Base-by-base conservation (phyloP, 208 protist genomes). In the Crithidia acanthocephali region DNA sequence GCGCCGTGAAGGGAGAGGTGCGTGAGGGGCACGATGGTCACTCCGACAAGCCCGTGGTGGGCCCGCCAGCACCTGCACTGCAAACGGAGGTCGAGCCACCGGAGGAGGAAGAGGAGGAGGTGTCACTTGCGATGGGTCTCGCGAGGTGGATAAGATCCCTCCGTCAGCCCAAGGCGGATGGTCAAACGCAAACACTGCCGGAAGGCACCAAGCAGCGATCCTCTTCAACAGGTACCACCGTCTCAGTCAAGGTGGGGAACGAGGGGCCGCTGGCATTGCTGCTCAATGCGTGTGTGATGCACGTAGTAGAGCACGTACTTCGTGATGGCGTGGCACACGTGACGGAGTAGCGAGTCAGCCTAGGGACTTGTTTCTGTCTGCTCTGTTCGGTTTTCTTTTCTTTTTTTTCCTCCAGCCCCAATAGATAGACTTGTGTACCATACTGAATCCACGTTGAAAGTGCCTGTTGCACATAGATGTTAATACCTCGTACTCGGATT, bases 201-300 rank as follows among this genome's bases (percentile, higher is more conserved):
- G 22, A 66, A 8, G 27, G 8, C 37, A 25, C 4, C 8, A 35
- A 22, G 28, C 51, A 35, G 9, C 10, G 1, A 4, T 35, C 28
- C 1, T 0, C 16, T 8, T 23, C 30, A n/a, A n/a, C n/a, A n/a
- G n/a, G n/a, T n/a, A n/a, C n/a, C n/a, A n/a, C n/a, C n/a, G n/a
- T n/a, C n/a, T n/a, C n/a, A n/a, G n/a, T n/a, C n/a, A n/a, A n/a
- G n/a, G n/a, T n/a, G n/a, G n/a, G n/a, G n/a, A n/a, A n/a, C 0
- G 16, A 25, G 5, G 52, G 51, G 65, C 42, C 44, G 20, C 72
- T 78, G 0, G 50, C 37, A 13, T 18, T 25, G 22, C 57, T 69
- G 30, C 63, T 78, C 10, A 42, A 62, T 45, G 65, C 57, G 42
- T 78, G 72, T 44, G 72, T 78, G 22, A 59, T 37, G n/a, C 72